phyloP scores from a whole-genome alignment of 139 green algal species.

The Haematococcus lacustris region DNA sequence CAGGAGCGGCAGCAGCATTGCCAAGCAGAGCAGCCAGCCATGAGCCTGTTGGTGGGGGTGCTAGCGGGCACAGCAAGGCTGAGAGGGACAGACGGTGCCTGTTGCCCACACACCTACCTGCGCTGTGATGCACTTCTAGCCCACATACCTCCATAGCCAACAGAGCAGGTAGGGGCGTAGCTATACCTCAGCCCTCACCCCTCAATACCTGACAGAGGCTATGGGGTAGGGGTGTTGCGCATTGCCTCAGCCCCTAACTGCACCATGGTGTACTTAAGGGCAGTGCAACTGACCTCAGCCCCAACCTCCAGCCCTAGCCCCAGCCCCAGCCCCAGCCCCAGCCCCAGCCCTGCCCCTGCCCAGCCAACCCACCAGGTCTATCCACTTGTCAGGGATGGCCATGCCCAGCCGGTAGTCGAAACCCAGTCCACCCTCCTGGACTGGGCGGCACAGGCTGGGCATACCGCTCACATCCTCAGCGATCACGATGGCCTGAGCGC shows the following conservation, averaged over 20 bases:
- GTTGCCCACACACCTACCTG: too few relatives aligned
- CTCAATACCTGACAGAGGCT: too few relatives aligned
- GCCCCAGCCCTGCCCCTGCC: not conserved
- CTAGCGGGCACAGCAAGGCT: not conserved
- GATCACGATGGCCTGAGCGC: slow-evolving; percentile 62
- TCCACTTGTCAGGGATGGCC: slow-evolving; percentile 91
- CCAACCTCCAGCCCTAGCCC: too few relatives aligned
- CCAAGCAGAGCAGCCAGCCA: not conserved
- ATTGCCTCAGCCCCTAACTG: too few relatives aligned
- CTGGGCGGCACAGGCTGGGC: slow-evolving; percentile 81
- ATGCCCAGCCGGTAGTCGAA: slow-evolving; percentile 91
- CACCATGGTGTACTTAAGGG: too few relatives aligned
- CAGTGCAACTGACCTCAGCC: too few relatives aligned
- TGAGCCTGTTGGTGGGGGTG: not conserved
- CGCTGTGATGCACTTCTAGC: too few relatives aligned
- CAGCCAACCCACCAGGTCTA: slow-evolving; percentile 36
- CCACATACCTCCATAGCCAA: not conserved
- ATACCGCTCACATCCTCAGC: slow-evolving; percentile 95
- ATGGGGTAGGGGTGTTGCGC: too few relatives aligned
- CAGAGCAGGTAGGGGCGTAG: not conserved
- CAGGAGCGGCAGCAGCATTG: not conserved
- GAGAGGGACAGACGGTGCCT: not conserved
- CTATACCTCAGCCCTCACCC: not conserved
- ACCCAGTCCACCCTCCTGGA: slow-evolving; percentile 83
- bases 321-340: not conserved